Evolutionary conservation across 176 grass and related monocot genomes (phyloP).

Genomic region (Musa itinerans): DNA sequence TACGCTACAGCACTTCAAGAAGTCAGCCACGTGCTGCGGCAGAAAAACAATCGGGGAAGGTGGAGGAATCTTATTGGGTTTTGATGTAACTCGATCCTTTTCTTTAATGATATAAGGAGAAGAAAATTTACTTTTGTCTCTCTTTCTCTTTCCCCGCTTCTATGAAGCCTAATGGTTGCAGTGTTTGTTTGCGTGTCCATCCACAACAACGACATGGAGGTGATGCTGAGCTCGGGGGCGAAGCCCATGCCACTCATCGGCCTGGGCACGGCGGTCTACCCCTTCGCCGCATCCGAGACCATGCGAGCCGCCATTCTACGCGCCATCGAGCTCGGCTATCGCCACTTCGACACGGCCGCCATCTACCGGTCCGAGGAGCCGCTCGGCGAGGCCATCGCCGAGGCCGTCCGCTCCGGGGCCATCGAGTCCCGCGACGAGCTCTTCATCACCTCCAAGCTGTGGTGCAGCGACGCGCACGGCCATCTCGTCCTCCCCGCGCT

Average conservation of each 20-base stretch:
- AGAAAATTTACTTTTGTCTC: too few species aligned
- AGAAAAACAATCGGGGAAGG: too few species aligned
- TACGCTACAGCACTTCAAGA: too few species aligned
- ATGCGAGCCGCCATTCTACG: constrained; percentile 14
- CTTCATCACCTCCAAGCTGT: constrained; percentile 61
- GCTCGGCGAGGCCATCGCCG: constrained; percentile 32
- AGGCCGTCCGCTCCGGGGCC: constrained; percentile 24
- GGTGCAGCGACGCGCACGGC: constrained; percentile 23
- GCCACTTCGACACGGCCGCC: constrained; percentile 45
- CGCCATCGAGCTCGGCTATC: constrained; percentile 22
- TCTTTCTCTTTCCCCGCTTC: too few species aligned
- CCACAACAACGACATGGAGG: not conserved
- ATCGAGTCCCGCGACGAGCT: constrained; percentile 35
- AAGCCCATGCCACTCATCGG: constrained; percentile 20
- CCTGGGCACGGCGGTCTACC: constrained; percentile 29
- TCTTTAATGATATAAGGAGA: too few species aligned
- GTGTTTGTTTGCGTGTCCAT: not conserved
- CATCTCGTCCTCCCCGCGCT: constrained; percentile 11
- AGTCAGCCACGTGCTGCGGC: too few species aligned
- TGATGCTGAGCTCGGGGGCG: not conserved
- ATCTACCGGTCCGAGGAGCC: constrained; percentile 41
- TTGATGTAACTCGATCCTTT: too few species aligned
- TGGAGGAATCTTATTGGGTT: too few species aligned
- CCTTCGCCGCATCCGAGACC: constrained; percentile 21
- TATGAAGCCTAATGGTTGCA: too few species aligned